These are phyloP conservation scores for Geranium incanum DNA, from an alignment of 441 rosid genomes.

Conservation along the genomic window DNA sequence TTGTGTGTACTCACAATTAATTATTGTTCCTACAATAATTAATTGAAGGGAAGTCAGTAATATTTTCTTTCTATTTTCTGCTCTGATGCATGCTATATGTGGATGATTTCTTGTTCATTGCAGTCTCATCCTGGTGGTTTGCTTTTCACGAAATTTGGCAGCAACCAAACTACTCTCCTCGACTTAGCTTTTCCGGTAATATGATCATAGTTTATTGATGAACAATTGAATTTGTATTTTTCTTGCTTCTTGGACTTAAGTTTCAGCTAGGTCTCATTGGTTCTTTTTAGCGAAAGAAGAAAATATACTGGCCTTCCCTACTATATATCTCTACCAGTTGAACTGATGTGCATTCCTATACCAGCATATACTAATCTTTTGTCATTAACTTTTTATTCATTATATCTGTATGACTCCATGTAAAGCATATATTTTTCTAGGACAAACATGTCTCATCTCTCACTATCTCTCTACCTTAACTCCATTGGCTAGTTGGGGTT, in stretches of 20 bases:
- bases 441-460: neutral
- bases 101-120: conserved; percentile 18
- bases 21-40: neutral
- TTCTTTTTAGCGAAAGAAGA: neutral
- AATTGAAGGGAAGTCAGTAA: neutral
- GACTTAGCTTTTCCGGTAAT: conserved; percentile 90
- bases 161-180: conserved; percentile 85
- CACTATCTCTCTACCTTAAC: neutral
- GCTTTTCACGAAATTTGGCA: conserved; percentile 84
- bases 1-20: neutral
- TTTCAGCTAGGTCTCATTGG: neutral
- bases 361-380: neutral
- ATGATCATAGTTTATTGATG: neutral
- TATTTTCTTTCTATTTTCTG: conserved; percentile 9
- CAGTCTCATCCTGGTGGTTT: conserved; percentile 97
- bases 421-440: neutral
- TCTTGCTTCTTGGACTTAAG: conserved; percentile 6
- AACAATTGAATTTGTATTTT: neutral
- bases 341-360: neutral
- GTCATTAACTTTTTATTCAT: neutral
- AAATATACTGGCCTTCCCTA: neutral
- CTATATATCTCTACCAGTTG: neutral
- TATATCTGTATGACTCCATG: conserved; percentile 1
- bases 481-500: conserved; percentile 1
- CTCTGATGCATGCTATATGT: neutral